Evolutionary conservation across 257 asterid genomes (phyloP).

Genomic region (Hygrophila difformis): DNA sequence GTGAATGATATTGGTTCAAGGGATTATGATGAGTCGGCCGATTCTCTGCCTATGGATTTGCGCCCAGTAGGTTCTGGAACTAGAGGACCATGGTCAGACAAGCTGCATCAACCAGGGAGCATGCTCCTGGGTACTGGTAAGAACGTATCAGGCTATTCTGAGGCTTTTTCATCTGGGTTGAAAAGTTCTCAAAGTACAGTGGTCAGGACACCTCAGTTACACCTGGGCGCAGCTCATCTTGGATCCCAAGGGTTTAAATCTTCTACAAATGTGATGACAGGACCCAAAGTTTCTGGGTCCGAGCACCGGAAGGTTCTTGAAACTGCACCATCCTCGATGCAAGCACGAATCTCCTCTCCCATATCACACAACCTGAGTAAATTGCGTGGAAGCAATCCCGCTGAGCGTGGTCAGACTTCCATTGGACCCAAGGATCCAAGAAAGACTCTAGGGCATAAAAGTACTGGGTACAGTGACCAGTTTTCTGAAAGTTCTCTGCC

Average conservation of each 20-base stretch:
- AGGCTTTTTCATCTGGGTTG: slow-evolving; percentile 25
- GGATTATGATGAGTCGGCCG: slow-evolving; percentile 33
- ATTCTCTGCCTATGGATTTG: slow-evolving; percentile 36
- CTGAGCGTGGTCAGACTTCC: slow-evolving; percentile 26
- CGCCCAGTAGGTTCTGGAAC: slow-evolving; percentile 29
- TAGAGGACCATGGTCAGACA: slow-evolving; percentile 32
- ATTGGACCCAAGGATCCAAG: slow-evolving; percentile 35
- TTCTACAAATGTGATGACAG: slow-evolving; percentile 21
- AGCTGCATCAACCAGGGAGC: slow-evolving; percentile 20
- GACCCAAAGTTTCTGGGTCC: slow-evolving; percentile 19
- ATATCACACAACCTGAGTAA: slow-evolving; percentile 14
- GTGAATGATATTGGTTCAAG: slow-evolving; percentile 20
- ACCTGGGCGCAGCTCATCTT: slow-evolving; percentile 16
- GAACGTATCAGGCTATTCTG: slow-evolving; percentile 20
- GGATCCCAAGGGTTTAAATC: slow-evolving; percentile 22
- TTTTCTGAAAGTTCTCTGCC: slow-evolving; percentile 26
- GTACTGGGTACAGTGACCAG: slow-evolving; percentile 20
- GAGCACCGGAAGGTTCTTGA: slow-evolving; percentile 23
- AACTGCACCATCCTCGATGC: slow-evolving; percentile 19
- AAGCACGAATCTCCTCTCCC: slow-evolving; percentile 22
- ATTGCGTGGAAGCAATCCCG: slow-evolving; percentile 13
- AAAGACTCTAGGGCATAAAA: slow-evolving; percentile 29
- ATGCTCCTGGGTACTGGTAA: slow-evolving; percentile 21
- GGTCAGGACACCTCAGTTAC: slow-evolving; percentile 25
- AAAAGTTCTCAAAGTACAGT: slow-evolving; percentile 17